These are phyloP conservation scores for Aspergillus pseudonomiae DNA, from an alignment of 2,329 filamentous ascomycete genomes.

Conservation along the genomic window DNA sequence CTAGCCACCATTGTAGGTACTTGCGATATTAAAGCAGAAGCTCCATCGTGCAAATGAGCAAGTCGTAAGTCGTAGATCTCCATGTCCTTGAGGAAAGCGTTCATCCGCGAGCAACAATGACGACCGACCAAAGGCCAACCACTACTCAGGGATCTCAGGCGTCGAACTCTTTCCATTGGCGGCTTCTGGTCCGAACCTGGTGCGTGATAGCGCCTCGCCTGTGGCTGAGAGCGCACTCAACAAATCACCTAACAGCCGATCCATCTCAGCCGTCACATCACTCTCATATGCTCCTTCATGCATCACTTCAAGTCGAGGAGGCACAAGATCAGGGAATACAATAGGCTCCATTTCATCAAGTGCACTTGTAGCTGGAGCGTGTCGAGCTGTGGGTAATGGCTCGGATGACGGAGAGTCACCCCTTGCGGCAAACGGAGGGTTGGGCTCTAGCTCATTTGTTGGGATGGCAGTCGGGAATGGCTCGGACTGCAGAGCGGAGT, in stretches of 20 bases:
- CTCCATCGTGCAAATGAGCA: not conserved
- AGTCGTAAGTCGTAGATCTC: not conserved
- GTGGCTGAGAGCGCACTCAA: conserved; percentile 42
- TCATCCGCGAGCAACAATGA: not conserved
- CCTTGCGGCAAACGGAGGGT: conserved; percentile 12
- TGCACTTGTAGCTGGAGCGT: conserved; percentile 10
- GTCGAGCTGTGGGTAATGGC: conserved; percentile 26
- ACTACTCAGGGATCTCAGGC: conserved; percentile 21
- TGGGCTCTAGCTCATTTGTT: conserved; percentile 17
- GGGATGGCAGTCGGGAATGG: conserved; percentile 32
- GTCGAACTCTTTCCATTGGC: conserved; percentile 16
- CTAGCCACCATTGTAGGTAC: not conserved
- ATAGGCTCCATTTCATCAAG: conserved; percentile 23
- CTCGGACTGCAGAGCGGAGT: conserved; percentile 20
- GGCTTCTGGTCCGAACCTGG: conserved; percentile 15
- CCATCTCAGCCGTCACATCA: conserved; percentile 42
- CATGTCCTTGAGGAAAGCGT: not conserved
- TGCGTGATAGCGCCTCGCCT: conserved; percentile 34
- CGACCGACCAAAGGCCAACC: not conserved
- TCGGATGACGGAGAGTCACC: conserved; percentile 24
- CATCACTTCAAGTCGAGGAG: conserved; percentile 44
- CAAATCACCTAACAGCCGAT: conserved; percentile 45
- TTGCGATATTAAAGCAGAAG: not conserved
- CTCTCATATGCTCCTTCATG: conserved; percentile 41
- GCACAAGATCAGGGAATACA: conserved; percentile 42